These are phyloP conservation scores for Nemania abortiva DNA, from an alignment of 2,329 filamentous ascomycete species.

Conservation along the genomic window DNA sequence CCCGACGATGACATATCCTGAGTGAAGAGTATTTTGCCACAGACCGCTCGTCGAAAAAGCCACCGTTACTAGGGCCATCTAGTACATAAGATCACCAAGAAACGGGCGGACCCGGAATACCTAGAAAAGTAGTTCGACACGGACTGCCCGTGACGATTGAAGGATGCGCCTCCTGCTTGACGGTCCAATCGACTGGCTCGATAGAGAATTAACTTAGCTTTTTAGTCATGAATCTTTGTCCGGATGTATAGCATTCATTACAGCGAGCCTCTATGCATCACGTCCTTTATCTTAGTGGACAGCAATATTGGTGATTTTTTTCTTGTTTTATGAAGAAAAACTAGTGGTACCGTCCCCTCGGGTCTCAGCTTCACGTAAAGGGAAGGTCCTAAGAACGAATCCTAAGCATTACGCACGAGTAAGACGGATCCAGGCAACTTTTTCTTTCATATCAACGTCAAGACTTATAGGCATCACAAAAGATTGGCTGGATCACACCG, in stretches of 20 bases:
- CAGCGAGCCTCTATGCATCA: background rate
- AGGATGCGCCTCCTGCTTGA: background rate
- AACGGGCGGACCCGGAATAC: slow-evolving; percentile 7
- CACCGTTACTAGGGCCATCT: background rate
- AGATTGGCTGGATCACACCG: slow-evolving; percentile 18
- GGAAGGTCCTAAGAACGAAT: slow-evolving; percentile 19
- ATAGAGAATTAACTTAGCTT: background rate
- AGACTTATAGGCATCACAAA: slow-evolving; percentile 4
- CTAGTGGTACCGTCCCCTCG: slow-evolving; percentile 11
- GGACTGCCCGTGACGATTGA: slow-evolving; percentile 5
- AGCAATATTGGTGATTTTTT: background rate
- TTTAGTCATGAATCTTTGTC: background rate
- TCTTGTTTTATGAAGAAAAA: background rate
- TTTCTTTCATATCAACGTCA: background rate
- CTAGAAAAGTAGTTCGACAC: slow-evolving; percentile 19
- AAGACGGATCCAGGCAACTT: background rate
- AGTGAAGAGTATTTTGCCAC: background rate
- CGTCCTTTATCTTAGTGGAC: background rate
- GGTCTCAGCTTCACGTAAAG: slow-evolving; percentile 19
- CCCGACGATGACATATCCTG: background rate
- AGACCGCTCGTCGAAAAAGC: background rate
- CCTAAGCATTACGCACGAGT: slow-evolving; percentile 5
- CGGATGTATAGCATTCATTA: slow-evolving; percentile 4
- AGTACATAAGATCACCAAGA: background rate
- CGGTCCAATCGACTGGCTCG: background rate